phyloP scores from a whole-genome alignment of 768 basidiomycete genomes.

The Suillus lakei region DNA sequence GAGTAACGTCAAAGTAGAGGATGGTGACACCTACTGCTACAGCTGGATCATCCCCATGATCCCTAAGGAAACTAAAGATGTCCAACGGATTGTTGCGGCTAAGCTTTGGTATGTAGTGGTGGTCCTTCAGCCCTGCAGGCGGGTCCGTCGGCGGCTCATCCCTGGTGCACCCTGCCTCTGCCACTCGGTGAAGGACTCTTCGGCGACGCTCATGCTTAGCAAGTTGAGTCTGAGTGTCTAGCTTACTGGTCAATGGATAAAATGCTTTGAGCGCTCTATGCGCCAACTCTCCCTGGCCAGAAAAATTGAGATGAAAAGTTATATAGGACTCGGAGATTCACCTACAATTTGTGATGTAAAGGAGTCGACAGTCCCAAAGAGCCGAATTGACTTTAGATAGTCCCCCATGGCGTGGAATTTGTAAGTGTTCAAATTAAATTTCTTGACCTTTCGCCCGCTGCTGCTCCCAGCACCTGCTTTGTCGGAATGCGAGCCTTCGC shows the following conservation, averaged over 20 bases:
- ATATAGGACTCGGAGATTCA: background rate
- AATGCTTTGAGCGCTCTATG: background rate
- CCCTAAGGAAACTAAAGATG: background rate
- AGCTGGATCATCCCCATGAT: background rate
- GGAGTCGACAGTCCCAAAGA: slow-evolving; percentile 29
- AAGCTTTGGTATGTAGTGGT: background rate
- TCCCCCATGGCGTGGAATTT: slow-evolving; percentile 35
- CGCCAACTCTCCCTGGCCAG: background rate
- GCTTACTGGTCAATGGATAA: background rate
- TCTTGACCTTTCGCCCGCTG: slow-evolving; percentile 7
- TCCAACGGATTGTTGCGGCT: background rate
- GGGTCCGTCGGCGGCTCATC: background rate
- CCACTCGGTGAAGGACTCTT: background rate
- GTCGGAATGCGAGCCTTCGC: background rate
- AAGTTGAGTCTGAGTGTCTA: background rate
- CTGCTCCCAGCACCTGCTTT: slow-evolving; percentile 5
- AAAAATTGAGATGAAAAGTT: too few relatives aligned
- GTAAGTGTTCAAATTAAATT: slow-evolving; percentile 32
- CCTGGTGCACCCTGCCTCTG: background rate
- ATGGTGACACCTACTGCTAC: background rate
- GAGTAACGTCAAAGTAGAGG: background rate
- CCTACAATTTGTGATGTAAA: slow-evolving; percentile 28
- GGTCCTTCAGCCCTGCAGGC: background rate
- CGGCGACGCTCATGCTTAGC: background rate
- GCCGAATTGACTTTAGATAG: slow-evolving; percentile 20